phyloP scores from a whole-genome alignment of 2,329 filamentous ascomycete genomes.

The Microsporum canis region DNA sequence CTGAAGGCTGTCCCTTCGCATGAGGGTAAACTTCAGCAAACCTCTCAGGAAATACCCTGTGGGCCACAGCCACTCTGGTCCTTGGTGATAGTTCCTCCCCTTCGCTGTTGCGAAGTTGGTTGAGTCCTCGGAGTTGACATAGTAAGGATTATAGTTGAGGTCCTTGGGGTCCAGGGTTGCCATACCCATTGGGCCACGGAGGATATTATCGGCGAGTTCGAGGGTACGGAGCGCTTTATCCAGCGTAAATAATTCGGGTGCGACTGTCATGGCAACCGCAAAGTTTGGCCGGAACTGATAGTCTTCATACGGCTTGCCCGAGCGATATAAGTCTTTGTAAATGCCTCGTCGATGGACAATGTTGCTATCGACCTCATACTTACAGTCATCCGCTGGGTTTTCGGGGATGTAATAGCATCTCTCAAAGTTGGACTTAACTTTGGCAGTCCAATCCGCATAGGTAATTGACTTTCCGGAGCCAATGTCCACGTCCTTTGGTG shows the following conservation, averaged over 20 bases:
- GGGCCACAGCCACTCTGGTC: constrained; percentile 96
- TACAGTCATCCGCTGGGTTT: constrained; percentile 54
- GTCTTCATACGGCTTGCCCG: constrained; percentile 91
- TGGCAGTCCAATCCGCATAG: constrained; percentile 65
- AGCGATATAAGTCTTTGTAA: constrained; percentile 94
- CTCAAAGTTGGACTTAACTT: constrained; percentile 80
- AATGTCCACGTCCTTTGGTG: constrained; percentile 60
- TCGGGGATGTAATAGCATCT: constrained; percentile 78
- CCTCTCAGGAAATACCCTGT: constrained; percentile 91
- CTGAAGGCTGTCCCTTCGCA: constrained; percentile 53
- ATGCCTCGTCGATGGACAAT: constrained; percentile 86
- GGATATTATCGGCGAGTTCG: constrained; percentile 62
- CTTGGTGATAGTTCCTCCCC: constrained; percentile 95
- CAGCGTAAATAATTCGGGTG: constrained; percentile 73
- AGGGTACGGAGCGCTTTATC: constrained; percentile 69
- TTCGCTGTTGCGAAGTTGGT: constrained; percentile 85
- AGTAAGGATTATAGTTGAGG: constrained; percentile 86
- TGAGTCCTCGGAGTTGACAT: constrained; percentile 89
- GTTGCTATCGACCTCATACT: constrained; percentile 67
- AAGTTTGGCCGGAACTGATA: constrained; percentile 95
- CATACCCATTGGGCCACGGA: constrained; percentile 87
- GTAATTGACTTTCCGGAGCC: constrained; percentile 52
- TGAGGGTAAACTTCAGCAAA: constrained; percentile 77
- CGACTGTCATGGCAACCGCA: constrained; percentile 87
- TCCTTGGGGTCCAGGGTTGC: constrained; percentile 87